Evolutionary conservation across 176 grass and related monocot genomes (phyloP).

Genomic region (Echinochloa phyllopogon): DNA sequence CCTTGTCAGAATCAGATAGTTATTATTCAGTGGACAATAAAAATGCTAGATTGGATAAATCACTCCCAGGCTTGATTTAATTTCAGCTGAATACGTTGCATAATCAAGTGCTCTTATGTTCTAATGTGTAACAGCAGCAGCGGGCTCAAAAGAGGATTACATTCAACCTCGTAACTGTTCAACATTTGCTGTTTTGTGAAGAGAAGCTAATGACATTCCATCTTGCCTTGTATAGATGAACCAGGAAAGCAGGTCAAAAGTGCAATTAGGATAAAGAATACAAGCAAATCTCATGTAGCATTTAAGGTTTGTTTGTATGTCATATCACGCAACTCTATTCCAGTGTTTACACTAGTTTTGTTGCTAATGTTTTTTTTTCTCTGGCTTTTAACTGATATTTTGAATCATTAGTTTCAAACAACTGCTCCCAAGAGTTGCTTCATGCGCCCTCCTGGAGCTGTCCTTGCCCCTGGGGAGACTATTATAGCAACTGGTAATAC

Average conservation of each 20-base stretch:
- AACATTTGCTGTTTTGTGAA: slow-evolving; percentile 17
- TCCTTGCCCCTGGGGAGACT: slow-evolving; percentile 95
- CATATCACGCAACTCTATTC: slow-evolving; percentile 25
- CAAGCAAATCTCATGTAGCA: slow-evolving; percentile 89
- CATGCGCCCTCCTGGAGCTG: slow-evolving; percentile 94
- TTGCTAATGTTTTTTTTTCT: slow-evolving; percentile 22
- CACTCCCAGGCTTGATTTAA: slow-evolving; percentile 13
- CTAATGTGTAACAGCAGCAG: slow-evolving; percentile 12
- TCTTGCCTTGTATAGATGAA: slow-evolving; percentile 74
- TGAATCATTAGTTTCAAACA: slow-evolving; percentile 89
- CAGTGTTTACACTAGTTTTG: slow-evolving; percentile 27
- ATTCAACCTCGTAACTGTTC: slow-evolving; percentile 21
- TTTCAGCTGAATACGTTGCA: slow-evolving; percentile 12
- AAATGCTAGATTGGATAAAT: slow-evolving; percentile 24
- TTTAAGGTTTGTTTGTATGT: slow-evolving; percentile 86
- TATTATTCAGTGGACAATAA: slow-evolving; percentile 34
- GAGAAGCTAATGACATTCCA: slow-evolving; percentile 28
- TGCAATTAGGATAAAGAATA: slow-evolving; percentile 95
- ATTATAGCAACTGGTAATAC: slow-evolving; percentile 89
- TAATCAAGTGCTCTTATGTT: slow-evolving; percentile 1
- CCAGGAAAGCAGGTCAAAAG: slow-evolving; percentile 95
- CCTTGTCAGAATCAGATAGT: background rate
- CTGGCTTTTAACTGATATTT: slow-evolving; percentile 47
- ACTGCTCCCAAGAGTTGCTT: slow-evolving; percentile 98
- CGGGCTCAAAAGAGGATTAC: background rate